Evolutionary conservation across 768 basidiomycete species (phyloP).

Genomic region (Scleroderma citrinum): DNA sequence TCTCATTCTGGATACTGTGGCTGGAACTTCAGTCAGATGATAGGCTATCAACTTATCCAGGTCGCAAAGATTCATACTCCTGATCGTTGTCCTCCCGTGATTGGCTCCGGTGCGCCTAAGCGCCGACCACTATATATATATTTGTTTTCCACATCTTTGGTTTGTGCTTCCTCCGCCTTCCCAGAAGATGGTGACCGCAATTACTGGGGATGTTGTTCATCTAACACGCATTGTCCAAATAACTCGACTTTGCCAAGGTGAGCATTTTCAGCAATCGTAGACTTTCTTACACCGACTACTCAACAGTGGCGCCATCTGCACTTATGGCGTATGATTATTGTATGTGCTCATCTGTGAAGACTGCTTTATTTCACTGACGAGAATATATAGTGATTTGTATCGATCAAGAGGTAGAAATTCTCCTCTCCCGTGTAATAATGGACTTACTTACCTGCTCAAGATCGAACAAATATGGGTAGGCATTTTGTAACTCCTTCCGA

Average conservation of each 20-base stretch:
- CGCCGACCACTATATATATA: neutral
- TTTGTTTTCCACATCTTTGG: too few species aligned
- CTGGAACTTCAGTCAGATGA: too few species aligned
- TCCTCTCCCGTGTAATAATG: neutral
- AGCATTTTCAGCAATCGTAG: neutral
- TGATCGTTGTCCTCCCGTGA: too few species aligned
- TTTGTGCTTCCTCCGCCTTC: too few species aligned
- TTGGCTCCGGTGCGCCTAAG: too few species aligned
- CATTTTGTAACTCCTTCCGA: neutral
- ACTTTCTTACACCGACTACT: neutral
- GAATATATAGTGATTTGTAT: slow-evolving; percentile 1
- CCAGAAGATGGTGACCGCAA: neutral
- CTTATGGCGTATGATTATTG: slow-evolving; percentile 4
- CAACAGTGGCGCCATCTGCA: neutral
- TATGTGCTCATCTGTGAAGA: neutral
- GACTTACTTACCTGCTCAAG: neutral
- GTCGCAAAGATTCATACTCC: too few species aligned
- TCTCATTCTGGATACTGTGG: too few species aligned
- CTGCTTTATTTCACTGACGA: neutral
- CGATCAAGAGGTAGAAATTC: slow-evolving; percentile 3
- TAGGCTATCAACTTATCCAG: too few species aligned
- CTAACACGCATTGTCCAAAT: neutral
- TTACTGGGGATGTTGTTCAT: neutral
- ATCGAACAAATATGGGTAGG: slow-evolving; percentile 4
- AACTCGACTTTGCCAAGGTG: slow-evolving; percentile 3